A percentile compares a stretch with the other conserved stretches of the same genome.
Conservation (phyloP, 2,329 filamentous ascomycete species). For the Clonostachys sp. region DNA sequence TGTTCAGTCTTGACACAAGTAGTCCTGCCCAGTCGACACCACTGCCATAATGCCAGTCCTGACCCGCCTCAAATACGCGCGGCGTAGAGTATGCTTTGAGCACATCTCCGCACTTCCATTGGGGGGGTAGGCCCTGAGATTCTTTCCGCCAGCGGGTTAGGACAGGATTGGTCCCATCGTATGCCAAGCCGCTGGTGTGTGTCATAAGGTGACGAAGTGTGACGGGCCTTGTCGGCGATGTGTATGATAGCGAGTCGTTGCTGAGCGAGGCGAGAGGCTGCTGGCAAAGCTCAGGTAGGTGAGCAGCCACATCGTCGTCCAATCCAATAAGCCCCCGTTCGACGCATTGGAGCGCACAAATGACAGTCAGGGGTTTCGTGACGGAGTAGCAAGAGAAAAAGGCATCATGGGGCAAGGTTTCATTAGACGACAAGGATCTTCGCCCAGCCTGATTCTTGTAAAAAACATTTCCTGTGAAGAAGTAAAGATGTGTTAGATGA, state of each 20-base stretch:
- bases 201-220: slow-evolving; percentile 28
- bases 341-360: slow-evolving; percentile 25
- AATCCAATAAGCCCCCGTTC: slow-evolving; percentile 24
- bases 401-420: too few relatives aligned
- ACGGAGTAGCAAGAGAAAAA: too few relatives aligned
- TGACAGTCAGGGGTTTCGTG: too few relatives aligned
- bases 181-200: slow-evolving; percentile 41
- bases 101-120: slow-evolving; percentile 19
- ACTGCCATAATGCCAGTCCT: slow-evolving; percentile 43
- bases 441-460: too few relatives aligned
- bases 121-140: slow-evolving; percentile 20
- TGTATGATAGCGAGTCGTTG: too few relatives aligned
- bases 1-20: slow-evolving; percentile 30
- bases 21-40: slow-evolving; percentile 41
- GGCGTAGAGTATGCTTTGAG: slow-evolving; percentile 13
- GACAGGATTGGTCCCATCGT: slow-evolving; percentile 33
- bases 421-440: too few relatives aligned
- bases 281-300: slow-evolving; percentile 7
- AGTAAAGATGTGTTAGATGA: too few relatives aligned
- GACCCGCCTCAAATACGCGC: slow-evolving; percentile 36
- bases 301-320: slow-evolving; percentile 28
- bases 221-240: too few relatives aligned
- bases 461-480: too few relatives aligned
- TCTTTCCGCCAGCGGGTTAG: slow-evolving; percentile 31
- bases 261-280: too few relatives aligned